A percentile compares a stretch with the other conserved stretches of the same genome.
These are phyloP conservation scores for Ophiobolus disseminans DNA, from an alignment of 2,329 filamentous ascomycete genomes.

Conservation along the genomic window DNA sequence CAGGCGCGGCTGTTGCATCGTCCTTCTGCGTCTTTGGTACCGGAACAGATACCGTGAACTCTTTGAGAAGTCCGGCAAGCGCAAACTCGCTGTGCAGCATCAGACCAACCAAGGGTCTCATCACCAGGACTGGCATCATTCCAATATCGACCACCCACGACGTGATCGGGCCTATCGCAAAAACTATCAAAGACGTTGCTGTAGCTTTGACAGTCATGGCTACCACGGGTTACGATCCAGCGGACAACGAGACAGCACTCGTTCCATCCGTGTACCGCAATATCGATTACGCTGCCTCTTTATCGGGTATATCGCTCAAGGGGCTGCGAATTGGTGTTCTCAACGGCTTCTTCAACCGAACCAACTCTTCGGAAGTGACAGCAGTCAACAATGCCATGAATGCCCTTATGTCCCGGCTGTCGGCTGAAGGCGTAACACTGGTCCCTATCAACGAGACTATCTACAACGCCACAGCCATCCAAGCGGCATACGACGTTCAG, in stretches of 20 bases:
- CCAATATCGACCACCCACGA: slow-evolving; percentile 66
- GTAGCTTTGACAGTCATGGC: slow-evolving; percentile 62
- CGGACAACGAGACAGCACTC: slow-evolving; percentile 61
- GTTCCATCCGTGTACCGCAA: slow-evolving; percentile 52
- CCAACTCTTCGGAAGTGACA: slow-evolving; percentile 59
- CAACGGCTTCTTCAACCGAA: slow-evolving; percentile 66
- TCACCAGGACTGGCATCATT: slow-evolving; percentile 60
- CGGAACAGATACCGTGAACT: slow-evolving; percentile 69
- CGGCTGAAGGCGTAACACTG: slow-evolving; percentile 57
- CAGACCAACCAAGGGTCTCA: slow-evolving; percentile 62
- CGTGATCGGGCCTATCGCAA: slow-evolving; percentile 62
- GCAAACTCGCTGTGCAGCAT: slow-evolving; percentile 68
- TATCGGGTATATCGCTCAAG: slow-evolving; percentile 46
- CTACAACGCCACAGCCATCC: slow-evolving; percentile 62
- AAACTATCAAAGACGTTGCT: slow-evolving; percentile 60
- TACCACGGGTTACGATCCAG: slow-evolving; percentile 57
- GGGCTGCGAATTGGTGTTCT: slow-evolving; percentile 59
- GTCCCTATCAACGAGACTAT: slow-evolving; percentile 57
- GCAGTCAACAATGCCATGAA: slow-evolving; percentile 65
- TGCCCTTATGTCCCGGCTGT: slow-evolving; percentile 55
- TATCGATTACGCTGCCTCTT: slow-evolving; percentile 56
- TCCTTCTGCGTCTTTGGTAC: slow-evolving; percentile 66
- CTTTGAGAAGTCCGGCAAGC: slow-evolving; percentile 64
- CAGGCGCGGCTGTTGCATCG: slow-evolving; percentile 65
- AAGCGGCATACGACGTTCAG: slow-evolving; percentile 63